Evolutionary conservation across 345 rosid species (phyloP).

Genomic region (Salix purpurea): DNA sequence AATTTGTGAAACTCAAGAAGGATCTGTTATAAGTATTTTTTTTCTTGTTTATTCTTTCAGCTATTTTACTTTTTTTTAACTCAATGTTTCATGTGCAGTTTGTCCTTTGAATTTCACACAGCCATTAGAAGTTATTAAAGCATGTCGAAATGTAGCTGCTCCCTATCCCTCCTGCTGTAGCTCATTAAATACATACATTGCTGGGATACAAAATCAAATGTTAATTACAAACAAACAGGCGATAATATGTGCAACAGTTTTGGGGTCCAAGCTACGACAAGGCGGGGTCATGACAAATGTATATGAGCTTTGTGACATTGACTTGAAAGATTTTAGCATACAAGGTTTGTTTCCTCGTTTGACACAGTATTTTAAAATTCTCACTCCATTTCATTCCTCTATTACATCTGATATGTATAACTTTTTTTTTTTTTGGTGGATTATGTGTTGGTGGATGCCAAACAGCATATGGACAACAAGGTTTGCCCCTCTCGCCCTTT

Average conservation of each 20-base stretch:
- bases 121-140: conserved; percentile 76
- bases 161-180: conserved; percentile 93
- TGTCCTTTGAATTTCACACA: conserved; percentile 84
- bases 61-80: not conserved
- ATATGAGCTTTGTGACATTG: conserved; percentile 91
- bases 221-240: conserved; percentile 95
- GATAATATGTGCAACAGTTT: conserved; percentile 75
- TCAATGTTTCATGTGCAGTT: conserved; percentile 41
- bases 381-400: conserved; percentile 20
- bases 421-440: conserved; percentile 24
- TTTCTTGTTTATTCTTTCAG: not conserved
- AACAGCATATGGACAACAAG: conserved; percentile 85
- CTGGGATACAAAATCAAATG: conserved; percentile 86
- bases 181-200: conserved; percentile 73
- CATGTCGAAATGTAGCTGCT: conserved; percentile 82
- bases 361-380: not conserved
- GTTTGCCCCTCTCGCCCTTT: conserved; percentile 30
- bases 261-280: conserved; percentile 77
- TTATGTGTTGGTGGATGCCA: conserved; percentile 13
- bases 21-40: not conserved
- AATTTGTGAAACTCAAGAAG: not conserved
- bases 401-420: conserved; percentile 1
- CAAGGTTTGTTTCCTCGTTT: conserved; percentile 49
- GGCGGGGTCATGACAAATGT: conserved; percentile 85
- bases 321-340: conserved; percentile 91